Percentiles rank a stretch among this genome's conserved stretches.
phyloP scores from a whole-genome alignment of 1,139 yeast genomes.

The Zygoascus meyerae region DNA sequence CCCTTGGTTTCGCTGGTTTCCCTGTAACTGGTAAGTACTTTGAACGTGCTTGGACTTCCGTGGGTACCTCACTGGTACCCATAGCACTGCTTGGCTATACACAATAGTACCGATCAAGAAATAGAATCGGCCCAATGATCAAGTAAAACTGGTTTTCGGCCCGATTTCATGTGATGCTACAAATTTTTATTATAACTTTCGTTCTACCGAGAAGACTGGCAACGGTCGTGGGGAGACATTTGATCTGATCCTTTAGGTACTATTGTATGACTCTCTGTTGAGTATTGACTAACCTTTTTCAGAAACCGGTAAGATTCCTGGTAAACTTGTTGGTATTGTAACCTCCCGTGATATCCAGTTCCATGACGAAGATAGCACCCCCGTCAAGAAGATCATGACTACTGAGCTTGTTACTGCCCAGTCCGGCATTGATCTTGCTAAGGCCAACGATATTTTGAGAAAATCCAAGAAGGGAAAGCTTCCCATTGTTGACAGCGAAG shows the following conservation, averaged over 20 bases:
- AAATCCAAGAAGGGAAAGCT: constrained; percentile 95
- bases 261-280: constrained; percentile 7
- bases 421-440: constrained; percentile 61
- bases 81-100: too few species aligned
- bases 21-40: constrained; percentile 95
- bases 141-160: background rate
- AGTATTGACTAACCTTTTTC: constrained; percentile 17
- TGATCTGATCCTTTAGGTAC: constrained; percentile 17
- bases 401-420: constrained; percentile 78
- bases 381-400: constrained; percentile 82
- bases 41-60: too few species aligned
- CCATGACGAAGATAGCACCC: constrained; percentile 62
- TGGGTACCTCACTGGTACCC: too few species aligned
- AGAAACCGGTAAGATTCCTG: constrained; percentile 84
- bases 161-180: constrained; percentile 54
- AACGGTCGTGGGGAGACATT: constrained; percentile 90
- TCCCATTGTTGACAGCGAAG: constrained; percentile 77
- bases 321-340: constrained; percentile 88
- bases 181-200: constrained; percentile 71
- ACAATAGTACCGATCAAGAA: too few species aligned
- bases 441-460: constrained; percentile 88
- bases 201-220: constrained; percentile 90
- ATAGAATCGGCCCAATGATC: too few species aligned
- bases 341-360: constrained; percentile 97
- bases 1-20: constrained; percentile 92